Evolutionary conservation across 176 grass and related monocot genomes (phyloP), one percentile per base, ranked within the genome.

Genomic region (Phoenix roebelenii): DNA sequence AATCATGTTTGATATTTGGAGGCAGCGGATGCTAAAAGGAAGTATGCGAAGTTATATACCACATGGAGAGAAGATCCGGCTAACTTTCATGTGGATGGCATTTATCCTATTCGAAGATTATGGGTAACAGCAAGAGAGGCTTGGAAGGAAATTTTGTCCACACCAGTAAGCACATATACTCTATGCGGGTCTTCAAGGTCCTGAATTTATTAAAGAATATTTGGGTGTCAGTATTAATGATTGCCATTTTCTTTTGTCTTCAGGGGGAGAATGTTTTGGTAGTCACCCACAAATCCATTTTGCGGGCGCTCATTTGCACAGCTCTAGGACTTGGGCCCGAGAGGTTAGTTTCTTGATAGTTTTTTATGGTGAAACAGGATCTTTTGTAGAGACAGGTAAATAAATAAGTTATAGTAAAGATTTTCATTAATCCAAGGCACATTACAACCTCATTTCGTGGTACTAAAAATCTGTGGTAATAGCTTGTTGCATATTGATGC

Each of bases 211-310:
- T 35, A 56, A 39, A 9, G 57, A 65, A 18, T 55, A 32, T 23
- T 22, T 35, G 32, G 5, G 7, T 35, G 1, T 35, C 7, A 7
- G 7, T 35, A 7, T 35, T 35, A 14, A 18, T 56, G n/a, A 68
- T 20, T 5, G 16, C n/a, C 20, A 28, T 17, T 69, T 60, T 6
- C 32, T 35, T 22, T 74, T 57, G 4, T 4, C 24, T 32, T 25
- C 67, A 88, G 80, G 89, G 89, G 49, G 84, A 85, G 48, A 77
- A 54, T 48, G 74, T 94, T 64, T 69, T 94, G 59, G 84, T 88
- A 39, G 72, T 94, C 59, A 82, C 89, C 18, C 89, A 93, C 51
- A 94, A 94, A 79, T 94, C 89, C 60, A 85, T 88, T 76, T 71
- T 94, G 67, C 71, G 80, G 2, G 89, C 89, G 9, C 89, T 88